Conservation (phyloP, 495 filamentous ascomycete species). For the Penicillium alfredii region DNA sequence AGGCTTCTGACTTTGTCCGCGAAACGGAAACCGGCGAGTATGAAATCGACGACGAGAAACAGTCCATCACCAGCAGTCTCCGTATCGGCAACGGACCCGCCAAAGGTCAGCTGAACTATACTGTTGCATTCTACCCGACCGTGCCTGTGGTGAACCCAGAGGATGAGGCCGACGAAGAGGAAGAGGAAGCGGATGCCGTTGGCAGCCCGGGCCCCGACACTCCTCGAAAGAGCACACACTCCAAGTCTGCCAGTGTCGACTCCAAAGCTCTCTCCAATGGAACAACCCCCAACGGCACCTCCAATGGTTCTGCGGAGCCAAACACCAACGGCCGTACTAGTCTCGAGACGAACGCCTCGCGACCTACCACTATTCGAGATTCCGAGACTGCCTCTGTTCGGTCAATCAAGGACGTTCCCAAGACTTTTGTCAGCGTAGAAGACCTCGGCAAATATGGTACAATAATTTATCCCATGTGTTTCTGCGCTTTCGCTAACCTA, state of each 20-base stretch:
- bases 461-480: too few species aligned
- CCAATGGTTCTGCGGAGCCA: conserved; percentile 23
- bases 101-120: conserved; percentile 81
- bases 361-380: conserved; percentile 22
- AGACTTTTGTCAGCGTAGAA: conserved; percentile 69
- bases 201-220: conserved; percentile 24
- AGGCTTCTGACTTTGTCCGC: conserved; percentile 68
- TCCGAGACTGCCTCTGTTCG: conserved; percentile 35
- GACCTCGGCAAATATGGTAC: conserved; percentile 75
- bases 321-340: conserved; percentile 31
- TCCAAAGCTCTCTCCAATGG: conserved; percentile 23
- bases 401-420: conserved; percentile 55
- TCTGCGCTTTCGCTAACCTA: conserved; percentile 22
- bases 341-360: conserved; percentile 30
- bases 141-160: conserved; percentile 86
- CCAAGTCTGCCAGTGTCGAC: conserved; percentile 28
- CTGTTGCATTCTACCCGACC: conserved; percentile 82
- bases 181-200: conserved; percentile 38
- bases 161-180: conserved; percentile 68
- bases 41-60: conserved; percentile 73
- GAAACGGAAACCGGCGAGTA: conserved; percentile 78
- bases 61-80: conserved; percentile 51
- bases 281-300: conserved; percentile 14
- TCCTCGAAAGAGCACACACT: conserved; percentile 33
- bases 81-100: conserved; percentile 57